Evolutionary conservation across 176 grass and related monocot species (phyloP).

Genomic region (Aegilops speltoides): DNA sequence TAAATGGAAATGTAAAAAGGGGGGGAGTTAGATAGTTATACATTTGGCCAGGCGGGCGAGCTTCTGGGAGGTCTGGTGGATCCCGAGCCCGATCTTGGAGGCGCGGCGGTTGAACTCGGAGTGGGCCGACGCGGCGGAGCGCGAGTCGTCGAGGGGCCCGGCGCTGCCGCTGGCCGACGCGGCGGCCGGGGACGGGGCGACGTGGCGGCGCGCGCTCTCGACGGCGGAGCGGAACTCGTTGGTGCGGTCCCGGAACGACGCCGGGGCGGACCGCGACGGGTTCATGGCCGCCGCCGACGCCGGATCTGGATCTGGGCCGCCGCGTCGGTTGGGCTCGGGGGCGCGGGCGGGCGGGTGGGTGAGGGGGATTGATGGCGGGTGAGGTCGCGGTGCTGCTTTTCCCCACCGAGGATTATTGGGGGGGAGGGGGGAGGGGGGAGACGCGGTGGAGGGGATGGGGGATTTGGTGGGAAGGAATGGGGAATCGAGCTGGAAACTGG

Average conservation of each 20-base stretch:
- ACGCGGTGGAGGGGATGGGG: neutral
- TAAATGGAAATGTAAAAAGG: neutral
- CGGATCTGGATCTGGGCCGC: constrained; percentile 48
- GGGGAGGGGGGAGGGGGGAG: neutral
- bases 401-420: neutral
- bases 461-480: constrained; percentile 18
- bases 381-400: neutral
- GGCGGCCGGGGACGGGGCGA: constrained; percentile 9
- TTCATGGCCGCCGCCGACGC: constrained; percentile 43
- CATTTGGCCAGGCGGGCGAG: constrained; percentile 81
- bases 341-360: neutral
- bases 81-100: constrained; percentile 87
- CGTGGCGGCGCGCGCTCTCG: constrained; percentile 63
- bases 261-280: constrained; percentile 51
- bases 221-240: constrained; percentile 80
- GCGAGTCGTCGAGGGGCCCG: constrained; percentile 44
- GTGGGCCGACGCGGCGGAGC: constrained; percentile 42
- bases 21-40: neutral
- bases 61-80: constrained; percentile 94
- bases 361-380: neutral
- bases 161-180: constrained; percentile 18
- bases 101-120: constrained; percentile 91
- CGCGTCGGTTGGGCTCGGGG: constrained; percentile 10
- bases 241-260: constrained; percentile 89
- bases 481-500: constrained; percentile 23